These are phyloP conservation scores for Boletus speciosus DNA, from an alignment of 768 basidiomycete genomes.

Conservation along the genomic window DNA sequence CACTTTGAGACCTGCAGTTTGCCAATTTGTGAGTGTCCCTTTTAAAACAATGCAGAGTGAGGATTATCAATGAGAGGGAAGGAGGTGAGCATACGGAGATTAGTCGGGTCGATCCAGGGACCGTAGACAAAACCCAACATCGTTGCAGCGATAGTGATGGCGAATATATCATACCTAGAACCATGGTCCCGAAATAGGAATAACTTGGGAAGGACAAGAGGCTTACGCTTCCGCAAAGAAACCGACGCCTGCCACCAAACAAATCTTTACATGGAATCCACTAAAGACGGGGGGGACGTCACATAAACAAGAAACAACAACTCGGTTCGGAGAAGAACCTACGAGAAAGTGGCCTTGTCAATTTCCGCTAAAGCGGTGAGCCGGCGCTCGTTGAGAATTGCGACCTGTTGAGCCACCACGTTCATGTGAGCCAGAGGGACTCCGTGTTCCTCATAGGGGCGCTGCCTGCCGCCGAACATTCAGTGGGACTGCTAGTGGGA, in stretches of 20 bases:
- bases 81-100: neutral
- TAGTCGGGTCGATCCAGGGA: too few relatives aligned
- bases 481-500: neutral
- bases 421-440: neutral
- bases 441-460: too few relatives aligned
- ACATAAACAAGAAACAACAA: neutral
- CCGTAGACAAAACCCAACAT: slow-evolving; percentile 82
- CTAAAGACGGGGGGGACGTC: slow-evolving; percentile 29
- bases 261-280: slow-evolving; percentile 78
- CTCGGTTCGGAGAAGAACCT: neutral
- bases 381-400: neutral
- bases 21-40: slow-evolving; percentile 32
- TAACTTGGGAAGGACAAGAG: neutral
- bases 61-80: neutral
- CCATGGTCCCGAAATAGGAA: neutral
- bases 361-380: neutral
- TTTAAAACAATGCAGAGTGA: too few relatives aligned
- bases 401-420: neutral
- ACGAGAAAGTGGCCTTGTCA: slow-evolving; percentile 1
- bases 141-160: slow-evolving; percentile 75
- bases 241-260: slow-evolving; percentile 65
- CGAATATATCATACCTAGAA: slow-evolving; percentile 69
- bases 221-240: slow-evolving; percentile 83
- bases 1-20: slow-evolving; percentile 71
- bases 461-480: neutral